Conservation (phyloP, 805 yeast species). For the Starmerella vitae region DNA sequence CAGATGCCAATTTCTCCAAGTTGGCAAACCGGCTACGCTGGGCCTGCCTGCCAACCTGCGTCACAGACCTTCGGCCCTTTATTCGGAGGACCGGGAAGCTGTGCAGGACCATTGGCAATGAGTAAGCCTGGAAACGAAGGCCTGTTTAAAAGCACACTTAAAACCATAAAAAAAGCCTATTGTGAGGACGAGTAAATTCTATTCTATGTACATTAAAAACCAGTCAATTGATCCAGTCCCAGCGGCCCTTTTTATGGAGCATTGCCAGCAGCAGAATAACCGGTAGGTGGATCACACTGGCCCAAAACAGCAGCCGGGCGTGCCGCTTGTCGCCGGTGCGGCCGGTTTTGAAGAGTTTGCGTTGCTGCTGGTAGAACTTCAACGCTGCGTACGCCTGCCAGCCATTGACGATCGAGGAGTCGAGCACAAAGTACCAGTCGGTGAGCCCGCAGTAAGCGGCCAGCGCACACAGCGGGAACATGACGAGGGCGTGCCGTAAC, state of each 20-base stretch:
- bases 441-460: slow-evolving; percentile 66
- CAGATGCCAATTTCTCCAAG: not conserved
- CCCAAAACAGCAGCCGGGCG: slow-evolving; percentile 85
- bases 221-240: slow-evolving; percentile 49
- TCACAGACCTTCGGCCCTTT: not conserved
- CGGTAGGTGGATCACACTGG: slow-evolving; percentile 88
- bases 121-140: too few species aligned
- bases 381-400: slow-evolving; percentile 75
- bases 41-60: slow-evolving; percentile 1
- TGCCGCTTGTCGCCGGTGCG: slow-evolving; percentile 32
- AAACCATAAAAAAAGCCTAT: too few species aligned
- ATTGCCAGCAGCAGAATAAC: slow-evolving; percentile 79
- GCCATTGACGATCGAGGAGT: slow-evolving; percentile 66
- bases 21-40: not conserved
- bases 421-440: slow-evolving; percentile 68
- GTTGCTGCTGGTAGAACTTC: slow-evolving; percentile 76
- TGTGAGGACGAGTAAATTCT: too few species aligned
- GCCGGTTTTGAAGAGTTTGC: slow-evolving; percentile 23
- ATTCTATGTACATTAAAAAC: not conserved
- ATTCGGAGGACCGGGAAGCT: not conserved
- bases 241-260: slow-evolving; percentile 88
- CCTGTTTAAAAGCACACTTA: too few species aligned
- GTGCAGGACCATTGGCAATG: not conserved
- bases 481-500: slow-evolving; percentile 70
- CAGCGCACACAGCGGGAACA: slow-evolving; percentile 89